Conservation (phyloP, 2,329 filamentous ascomycete species). For the Paramyrothecium sp. region DNA sequence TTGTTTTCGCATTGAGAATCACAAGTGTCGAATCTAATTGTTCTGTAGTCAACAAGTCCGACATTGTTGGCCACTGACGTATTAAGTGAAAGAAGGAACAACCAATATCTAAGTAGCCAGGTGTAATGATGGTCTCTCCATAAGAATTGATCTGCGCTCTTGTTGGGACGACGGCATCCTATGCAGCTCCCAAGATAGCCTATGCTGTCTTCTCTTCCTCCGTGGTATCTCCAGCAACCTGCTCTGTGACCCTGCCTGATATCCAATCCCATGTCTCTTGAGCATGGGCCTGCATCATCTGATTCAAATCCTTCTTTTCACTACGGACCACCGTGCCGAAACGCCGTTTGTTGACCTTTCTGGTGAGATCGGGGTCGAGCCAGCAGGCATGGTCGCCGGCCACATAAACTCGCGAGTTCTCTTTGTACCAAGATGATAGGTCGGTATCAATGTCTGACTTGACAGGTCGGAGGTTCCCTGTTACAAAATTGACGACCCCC, state of each 20-base stretch:
- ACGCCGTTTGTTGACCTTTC: constrained; percentile 58
- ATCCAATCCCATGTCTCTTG: constrained; percentile 54
- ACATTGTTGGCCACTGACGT: no score
- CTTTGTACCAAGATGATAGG: constrained; percentile 79
- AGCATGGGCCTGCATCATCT: constrained; percentile 57
- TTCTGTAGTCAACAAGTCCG: no score
- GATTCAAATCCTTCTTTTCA: constrained; percentile 43
- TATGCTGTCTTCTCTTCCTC: constrained; percentile 43
- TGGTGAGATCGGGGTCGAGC: constrained; percentile 58
- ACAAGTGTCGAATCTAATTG: no score
- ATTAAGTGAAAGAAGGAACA: no score
- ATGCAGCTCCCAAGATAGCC: background rate
- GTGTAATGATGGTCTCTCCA: no score
- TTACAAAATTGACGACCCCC: constrained; percentile 79
- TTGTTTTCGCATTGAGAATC: no score
- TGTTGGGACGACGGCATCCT: background rate
- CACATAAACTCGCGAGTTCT: constrained; percentile 78
- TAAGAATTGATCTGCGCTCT: no score
- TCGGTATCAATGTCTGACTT: constrained; percentile 74
- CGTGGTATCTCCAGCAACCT: constrained; percentile 41
- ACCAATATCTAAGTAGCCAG: no score
- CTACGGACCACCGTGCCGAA: constrained; percentile 60
- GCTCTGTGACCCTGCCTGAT: constrained; percentile 30
- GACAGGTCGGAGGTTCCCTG: constrained; percentile 73
- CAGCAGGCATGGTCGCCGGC: constrained; percentile 74